phyloP scores from a whole-genome alignment of 345 rosid genomes.

The Lepidium africanum region DNA sequence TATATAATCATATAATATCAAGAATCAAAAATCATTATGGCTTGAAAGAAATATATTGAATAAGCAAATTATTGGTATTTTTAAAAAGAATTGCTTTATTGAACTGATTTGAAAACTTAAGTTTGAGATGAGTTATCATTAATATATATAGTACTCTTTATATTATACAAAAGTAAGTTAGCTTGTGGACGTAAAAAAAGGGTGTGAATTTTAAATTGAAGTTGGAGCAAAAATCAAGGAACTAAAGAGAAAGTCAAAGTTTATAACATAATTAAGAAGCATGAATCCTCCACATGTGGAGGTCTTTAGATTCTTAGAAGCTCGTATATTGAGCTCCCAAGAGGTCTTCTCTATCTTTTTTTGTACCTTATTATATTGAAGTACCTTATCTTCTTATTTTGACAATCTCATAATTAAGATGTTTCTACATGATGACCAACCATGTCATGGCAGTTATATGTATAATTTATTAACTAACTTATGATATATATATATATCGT shows the following conservation, averaged over 20 bases:
- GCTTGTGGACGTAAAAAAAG: not conserved
- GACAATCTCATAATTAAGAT: not conserved
- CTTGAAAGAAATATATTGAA: too few relatives aligned
- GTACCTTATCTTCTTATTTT: not conserved
- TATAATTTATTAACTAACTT: too few relatives aligned
- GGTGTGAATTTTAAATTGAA: not conserved
- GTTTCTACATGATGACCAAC: not conserved
- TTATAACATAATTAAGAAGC: conserved; percentile 19
- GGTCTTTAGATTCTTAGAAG: conserved; percentile 14
- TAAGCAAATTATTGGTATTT: too few relatives aligned
- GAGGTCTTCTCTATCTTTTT: conserved; percentile 32
- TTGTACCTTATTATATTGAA: not conserved
- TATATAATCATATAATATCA: too few relatives aligned
- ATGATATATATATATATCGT: too few relatives aligned
- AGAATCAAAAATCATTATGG: not conserved
- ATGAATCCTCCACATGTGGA: conserved; percentile 32
- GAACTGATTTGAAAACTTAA: not conserved
- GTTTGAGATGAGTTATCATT: not conserved
- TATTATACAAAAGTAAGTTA: not conserved
- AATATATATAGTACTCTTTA: not conserved
- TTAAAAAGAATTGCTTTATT: too few relatives aligned
- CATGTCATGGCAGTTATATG: not conserved
- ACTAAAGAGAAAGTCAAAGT: conserved; percentile 22
- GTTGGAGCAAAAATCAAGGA: not conserved
- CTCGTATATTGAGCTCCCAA: conserved; percentile 30